These are phyloP conservation scores for Dendrostoma leiphaemia DNA, from an alignment of 2,329 filamentous ascomycete species.

Conservation along the genomic window DNA sequence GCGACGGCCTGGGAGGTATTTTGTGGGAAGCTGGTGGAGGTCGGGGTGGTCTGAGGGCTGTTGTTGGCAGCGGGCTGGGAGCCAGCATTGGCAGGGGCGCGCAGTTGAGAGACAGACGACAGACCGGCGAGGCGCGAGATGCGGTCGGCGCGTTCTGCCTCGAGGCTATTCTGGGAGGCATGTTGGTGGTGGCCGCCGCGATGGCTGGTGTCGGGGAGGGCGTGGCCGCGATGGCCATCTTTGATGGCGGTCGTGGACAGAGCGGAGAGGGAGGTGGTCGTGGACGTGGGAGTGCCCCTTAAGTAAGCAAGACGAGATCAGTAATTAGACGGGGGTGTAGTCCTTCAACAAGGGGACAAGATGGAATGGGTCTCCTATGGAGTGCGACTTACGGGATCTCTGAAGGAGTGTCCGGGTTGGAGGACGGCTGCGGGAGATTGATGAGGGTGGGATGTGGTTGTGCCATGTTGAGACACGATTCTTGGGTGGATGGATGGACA, in stretches of 20 bases:
- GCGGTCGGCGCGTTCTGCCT: constrained; percentile 89
- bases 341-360: not conserved
- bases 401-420: constrained; percentile 80
- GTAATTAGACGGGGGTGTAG: not conserved
- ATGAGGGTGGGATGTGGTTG: constrained; percentile 65
- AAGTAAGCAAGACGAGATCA: constrained; percentile 17
- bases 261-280: constrained; percentile 86
- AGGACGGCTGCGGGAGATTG: constrained; percentile 79
- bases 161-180: constrained; percentile 70
- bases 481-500: not conserved
- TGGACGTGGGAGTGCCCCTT: constrained; percentile 90
- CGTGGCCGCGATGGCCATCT: constrained; percentile 85
- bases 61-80: constrained; percentile 32
- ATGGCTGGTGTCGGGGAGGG: constrained; percentile 56
- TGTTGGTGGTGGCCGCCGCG: constrained; percentile 58
- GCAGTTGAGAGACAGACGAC: constrained; percentile 78
- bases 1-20: constrained; percentile 28
- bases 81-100: constrained; percentile 42
- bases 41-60: constrained; percentile 48
- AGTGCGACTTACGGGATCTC: constrained; percentile 74
- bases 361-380: constrained; percentile 5
- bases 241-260: constrained; percentile 95
- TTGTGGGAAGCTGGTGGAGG: constrained; percentile 43
- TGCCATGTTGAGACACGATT: constrained; percentile 25
- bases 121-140: constrained; percentile 94